These are phyloP conservation scores for Ocimum tenuiflorum DNA, from an alignment of 257 asterid species.

Conservation along the genomic window DNA sequence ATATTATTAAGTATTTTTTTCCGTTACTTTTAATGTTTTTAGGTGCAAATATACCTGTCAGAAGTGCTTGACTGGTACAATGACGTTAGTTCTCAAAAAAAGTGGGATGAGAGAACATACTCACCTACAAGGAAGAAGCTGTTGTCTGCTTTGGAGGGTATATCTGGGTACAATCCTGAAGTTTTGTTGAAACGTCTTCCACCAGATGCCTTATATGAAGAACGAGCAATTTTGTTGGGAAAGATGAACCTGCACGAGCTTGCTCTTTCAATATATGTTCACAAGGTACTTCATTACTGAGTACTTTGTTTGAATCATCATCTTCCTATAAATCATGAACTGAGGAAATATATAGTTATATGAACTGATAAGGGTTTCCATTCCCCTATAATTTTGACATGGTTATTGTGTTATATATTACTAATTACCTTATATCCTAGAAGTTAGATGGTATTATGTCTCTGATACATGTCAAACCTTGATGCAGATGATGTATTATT, in stretches of 20 bases:
- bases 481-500: neutral
- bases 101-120: constrained; percentile 85
- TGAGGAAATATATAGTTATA: neutral
- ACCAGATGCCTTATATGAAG: constrained; percentile 78
- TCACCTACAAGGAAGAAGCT: constrained; percentile 85
- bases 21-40: constrained; percentile 12
- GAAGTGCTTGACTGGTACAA: constrained; percentile 87
- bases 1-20: constrained; percentile 4
- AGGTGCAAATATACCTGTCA: constrained; percentile 95
- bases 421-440: constrained; percentile 2
- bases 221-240: constrained; percentile 85
- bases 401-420: too few relatives aligned
- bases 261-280: constrained; percentile 83
- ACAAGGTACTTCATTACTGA: constrained; percentile 50
- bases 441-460: neutral
- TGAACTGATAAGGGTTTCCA: too few relatives aligned
- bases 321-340: constrained; percentile 14
- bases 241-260: constrained; percentile 96
- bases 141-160: constrained; percentile 75
- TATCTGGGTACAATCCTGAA: constrained; percentile 83
- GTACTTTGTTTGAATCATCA: constrained; percentile 5
- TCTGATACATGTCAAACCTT: neutral
- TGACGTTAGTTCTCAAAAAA: constrained; percentile 63
- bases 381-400: too few relatives aligned
- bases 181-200: constrained; percentile 80